These are phyloP conservation scores for Nicotiana tabacum DNA, from an alignment of 257 asterid species.

Conservation along the genomic window DNA sequence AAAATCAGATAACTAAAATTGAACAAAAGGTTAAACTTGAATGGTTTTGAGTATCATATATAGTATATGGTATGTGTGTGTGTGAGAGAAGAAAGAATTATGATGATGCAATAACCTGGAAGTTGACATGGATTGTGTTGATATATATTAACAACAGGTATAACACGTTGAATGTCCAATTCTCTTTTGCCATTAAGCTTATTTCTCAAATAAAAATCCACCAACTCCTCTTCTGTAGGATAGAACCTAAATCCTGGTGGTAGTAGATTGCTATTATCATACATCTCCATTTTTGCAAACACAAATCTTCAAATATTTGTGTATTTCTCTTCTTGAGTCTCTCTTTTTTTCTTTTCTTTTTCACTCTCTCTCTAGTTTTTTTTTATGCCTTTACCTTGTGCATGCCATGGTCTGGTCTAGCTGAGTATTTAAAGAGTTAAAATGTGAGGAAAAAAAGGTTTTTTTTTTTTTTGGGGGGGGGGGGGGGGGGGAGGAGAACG, in stretches of 20 bases:
- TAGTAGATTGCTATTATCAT: neutral
- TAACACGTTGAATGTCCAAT: constrained; percentile 31
- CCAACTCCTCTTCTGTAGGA: constrained; percentile 59
- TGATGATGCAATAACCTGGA: constrained; percentile 26
- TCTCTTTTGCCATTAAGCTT: constrained; percentile 35
- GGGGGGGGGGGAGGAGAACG: neutral
- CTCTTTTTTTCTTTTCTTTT: neutral
- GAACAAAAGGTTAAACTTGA: neutral
- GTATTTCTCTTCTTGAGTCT: no score
- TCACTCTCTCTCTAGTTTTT: neutral
- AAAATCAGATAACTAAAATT: neutral
- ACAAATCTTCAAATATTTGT: no score
- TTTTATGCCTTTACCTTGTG: neutral
- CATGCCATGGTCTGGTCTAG: neutral
- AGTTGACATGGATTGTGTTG: constrained; percentile 55
- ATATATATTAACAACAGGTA: constrained; percentile 49
- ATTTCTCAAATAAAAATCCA: constrained; percentile 38
- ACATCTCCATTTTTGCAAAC: constrained; percentile 15
- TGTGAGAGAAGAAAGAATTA: no score
- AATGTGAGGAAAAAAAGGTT: neutral
- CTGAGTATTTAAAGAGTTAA: neutral
- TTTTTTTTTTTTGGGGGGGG: no score
- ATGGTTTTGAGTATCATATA: neutral
- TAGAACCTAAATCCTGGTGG: constrained; percentile 55
- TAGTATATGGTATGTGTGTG: no score